Conservation (phyloP, 1,139 yeast species). For the Candida frijolesensis region DNA sequence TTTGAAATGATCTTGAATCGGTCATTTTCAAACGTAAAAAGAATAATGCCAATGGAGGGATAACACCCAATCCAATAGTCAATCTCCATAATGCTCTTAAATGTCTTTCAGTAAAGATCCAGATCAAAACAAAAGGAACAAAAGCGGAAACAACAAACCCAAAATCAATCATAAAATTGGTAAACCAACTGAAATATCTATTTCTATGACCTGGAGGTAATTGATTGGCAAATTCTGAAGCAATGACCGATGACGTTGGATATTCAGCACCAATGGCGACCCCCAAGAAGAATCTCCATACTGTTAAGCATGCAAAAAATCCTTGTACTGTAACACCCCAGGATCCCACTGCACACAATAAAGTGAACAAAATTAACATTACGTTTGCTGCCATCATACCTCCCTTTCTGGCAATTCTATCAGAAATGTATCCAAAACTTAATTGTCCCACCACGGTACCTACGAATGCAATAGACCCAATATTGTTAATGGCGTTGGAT, state of each 20-base stretch:
- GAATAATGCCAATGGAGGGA: constrained; percentile 79
- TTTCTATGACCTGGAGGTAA: constrained; percentile 82
- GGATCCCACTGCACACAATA: constrained; percentile 72
- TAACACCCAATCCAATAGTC: constrained; percentile 86
- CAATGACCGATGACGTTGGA: constrained; percentile 90
- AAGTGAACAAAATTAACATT: constrained; percentile 70
- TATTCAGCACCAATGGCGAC: constrained; percentile 87
- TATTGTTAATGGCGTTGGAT: constrained; percentile 72
- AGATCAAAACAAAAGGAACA: constrained; percentile 80
- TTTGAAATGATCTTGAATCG: constrained; percentile 70
- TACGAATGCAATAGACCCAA: constrained; percentile 82
- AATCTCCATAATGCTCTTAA: constrained; percentile 88
- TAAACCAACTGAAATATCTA: constrained; percentile 86
- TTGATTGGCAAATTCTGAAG: constrained; percentile 84
- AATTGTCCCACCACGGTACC: constrained; percentile 89
- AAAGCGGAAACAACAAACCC: constrained; percentile 85
- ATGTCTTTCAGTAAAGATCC: constrained; percentile 75
- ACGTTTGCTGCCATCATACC: constrained; percentile 79
- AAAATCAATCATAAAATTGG: constrained; percentile 81
- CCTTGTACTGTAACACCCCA: constrained; percentile 81
- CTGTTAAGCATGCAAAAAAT: constrained; percentile 77
- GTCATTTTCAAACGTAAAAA: constrained; percentile 72
- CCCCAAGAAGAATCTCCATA: constrained; percentile 83
- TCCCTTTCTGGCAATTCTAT: constrained; percentile 71
- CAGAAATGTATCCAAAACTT: constrained; percentile 75